A percentile compares a stretch with the other conserved stretches of the same genome.
These are phyloP conservation scores for Arthrobotrys megalospora DNA, from an alignment of 2,329 filamentous ascomycete genomes.

Conservation along the genomic window DNA sequence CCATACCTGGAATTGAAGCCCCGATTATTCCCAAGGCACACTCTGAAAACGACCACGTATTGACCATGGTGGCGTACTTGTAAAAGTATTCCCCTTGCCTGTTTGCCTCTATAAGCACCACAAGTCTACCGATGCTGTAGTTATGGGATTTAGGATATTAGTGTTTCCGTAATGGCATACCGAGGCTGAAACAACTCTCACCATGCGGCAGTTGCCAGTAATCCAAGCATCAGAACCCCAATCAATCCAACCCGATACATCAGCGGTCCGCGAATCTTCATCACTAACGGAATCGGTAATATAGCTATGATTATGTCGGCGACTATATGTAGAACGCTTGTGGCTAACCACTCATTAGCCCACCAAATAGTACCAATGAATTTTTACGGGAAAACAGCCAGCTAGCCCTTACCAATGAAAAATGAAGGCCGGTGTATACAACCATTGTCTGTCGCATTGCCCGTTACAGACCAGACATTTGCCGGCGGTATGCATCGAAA, in stretches of 20 bases:
- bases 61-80: constrained; percentile 17
- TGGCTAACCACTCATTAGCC: constrained; percentile 14
- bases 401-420: constrained; percentile 43
- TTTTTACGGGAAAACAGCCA: not conserved
- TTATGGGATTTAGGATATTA: not conserved
- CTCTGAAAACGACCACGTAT: constrained; percentile 45
- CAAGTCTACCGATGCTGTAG: constrained; percentile 35
- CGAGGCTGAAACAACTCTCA: constrained; percentile 7
- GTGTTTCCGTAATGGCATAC: not conserved
- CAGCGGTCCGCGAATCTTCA: constrained; percentile 38
- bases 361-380: not conserved
- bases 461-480: constrained; percentile 5
- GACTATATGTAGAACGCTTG: constrained; percentile 42
- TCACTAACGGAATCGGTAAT: constrained; percentile 41
- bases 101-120: constrained; percentile 37
- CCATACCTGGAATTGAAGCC: constrained; percentile 47
- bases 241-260: constrained; percentile 36
- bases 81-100: constrained; percentile 8
- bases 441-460: not conserved
- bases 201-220: constrained; percentile 47
- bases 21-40: constrained; percentile 54
- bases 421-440: constrained; percentile 40
- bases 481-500: constrained; percentile 31
- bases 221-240: constrained; percentile 39
- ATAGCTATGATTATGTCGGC: constrained; percentile 46